Base-by-base conservation (phyloP, 1,284 basidiomycete genomes). In the Pascua guehoae region DNA sequence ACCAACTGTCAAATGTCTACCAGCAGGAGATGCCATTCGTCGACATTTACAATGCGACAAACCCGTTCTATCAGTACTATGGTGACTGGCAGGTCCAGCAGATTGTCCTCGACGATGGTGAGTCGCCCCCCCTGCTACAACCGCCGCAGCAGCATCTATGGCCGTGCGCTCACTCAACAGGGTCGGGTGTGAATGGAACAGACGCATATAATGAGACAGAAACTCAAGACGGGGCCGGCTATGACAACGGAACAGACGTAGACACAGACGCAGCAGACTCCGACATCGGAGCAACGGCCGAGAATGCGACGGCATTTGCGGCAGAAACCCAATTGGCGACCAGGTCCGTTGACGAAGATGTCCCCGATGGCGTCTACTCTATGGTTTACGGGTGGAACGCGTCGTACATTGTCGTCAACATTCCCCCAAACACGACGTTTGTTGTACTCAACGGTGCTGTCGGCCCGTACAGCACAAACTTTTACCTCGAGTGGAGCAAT, bases 361-460 rank as follows among this genome's bases (percentile, higher is more conserved):
- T 32, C 24, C 24, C 24, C 24, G 24, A 32, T 7, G 24, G 24
- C 24, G 24, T 32, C 24, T 32, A 32, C 24, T 32, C 24, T 32
- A 32, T 32, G 24, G 7, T 32, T 32, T 32, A 32, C 24, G 24
- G 24, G 7, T 32, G 24, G 24, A 32, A 32, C 24, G 24, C 24
- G 24, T 32, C 24, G 24, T 32, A 32, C 24, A 32, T 32, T 32
- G 24, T 32, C 38, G 14, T 55, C 11, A 40, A 36, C 11, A 38
- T 55, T 14, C 54, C 54, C 17, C 41, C 42, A 8, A 24, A 40
- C 15, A 55, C 54, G 11, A 32, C 49, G 18, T 55, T 24, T 18
- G 15, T 55, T 15, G 48, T 50, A 14, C 12, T 55, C 18, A 46
- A 55, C 48, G 54, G 54, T 18, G 41, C 54, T 4, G 54, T 50